These are phyloP conservation scores for Rhizoctonia solani DNA, from an alignment of 1,284 basidiomycete genomes.

Conservation along the genomic window DNA sequence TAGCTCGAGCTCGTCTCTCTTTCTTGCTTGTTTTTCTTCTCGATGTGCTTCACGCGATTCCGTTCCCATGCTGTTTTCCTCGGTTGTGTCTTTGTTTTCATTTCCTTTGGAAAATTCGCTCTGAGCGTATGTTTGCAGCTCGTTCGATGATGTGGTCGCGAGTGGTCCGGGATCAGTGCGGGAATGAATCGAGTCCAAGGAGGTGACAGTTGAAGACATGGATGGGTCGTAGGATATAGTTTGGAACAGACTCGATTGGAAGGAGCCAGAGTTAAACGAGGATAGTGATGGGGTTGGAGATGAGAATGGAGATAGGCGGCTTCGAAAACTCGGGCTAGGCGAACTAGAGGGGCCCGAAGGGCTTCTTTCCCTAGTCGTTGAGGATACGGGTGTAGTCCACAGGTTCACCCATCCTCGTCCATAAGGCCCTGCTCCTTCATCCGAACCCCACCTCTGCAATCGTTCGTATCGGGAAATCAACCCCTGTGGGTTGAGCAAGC, in stretches of 20 bases:
- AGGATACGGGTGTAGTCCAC: slow-evolving; percentile 52
- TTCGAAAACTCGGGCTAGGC: not conserved
- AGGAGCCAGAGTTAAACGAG: too few species aligned
- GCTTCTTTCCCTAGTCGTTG: not conserved
- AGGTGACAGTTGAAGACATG: too few species aligned
- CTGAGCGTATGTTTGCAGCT: too few species aligned
- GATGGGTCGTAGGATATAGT: too few species aligned
- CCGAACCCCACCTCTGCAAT: slow-evolving; percentile 50
- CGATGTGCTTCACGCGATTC: not conserved
- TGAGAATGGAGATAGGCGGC: not conserved
- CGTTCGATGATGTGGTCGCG: too few species aligned
- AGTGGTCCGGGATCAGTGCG: too few species aligned
- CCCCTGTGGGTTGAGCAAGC: slow-evolving; percentile 58
- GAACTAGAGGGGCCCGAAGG: not conserved
- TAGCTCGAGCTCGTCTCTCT: too few species aligned
- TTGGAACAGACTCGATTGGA: too few species aligned
- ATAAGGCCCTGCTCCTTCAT: slow-evolving; percentile 32
- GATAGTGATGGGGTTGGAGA: too few species aligned
- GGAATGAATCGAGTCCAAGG: too few species aligned
- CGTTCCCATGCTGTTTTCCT: slow-evolving; percentile 42
- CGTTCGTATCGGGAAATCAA: slow-evolving; percentile 53
- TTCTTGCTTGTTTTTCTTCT: slow-evolving; percentile 39
- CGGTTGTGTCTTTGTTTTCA: slow-evolving; percentile 4
- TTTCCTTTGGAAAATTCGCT: too few species aligned
- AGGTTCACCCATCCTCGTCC: slow-evolving; percentile 56